Evolutionary conservation across 108 stramenopile genomes (phyloP).

Genomic region (Mediolabrus comicus): DNA sequence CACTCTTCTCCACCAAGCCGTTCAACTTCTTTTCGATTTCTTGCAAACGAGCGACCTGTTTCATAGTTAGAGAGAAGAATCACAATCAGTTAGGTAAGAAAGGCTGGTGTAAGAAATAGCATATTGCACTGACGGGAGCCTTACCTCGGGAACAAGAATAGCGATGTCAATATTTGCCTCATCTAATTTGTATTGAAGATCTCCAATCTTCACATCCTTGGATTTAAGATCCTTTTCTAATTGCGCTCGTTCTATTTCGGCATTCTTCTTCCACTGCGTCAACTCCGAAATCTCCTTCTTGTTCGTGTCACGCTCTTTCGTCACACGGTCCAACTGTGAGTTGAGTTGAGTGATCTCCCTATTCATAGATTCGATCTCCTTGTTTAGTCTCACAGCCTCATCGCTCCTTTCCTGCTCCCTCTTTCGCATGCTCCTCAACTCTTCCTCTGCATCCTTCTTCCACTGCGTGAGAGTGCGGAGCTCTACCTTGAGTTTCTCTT

Average conservation of each 20-base stretch:
- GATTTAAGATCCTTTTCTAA: constrained; percentile 12
- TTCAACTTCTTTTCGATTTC: constrained; percentile 27
- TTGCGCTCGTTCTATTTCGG: constrained; percentile 14
- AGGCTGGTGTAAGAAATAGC: not conserved
- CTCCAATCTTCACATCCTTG: constrained; percentile 23
- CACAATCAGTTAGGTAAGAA: not conserved
- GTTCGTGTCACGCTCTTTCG: constrained; percentile 18
- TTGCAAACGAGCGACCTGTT: constrained; percentile 35
- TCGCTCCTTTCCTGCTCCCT: constrained; percentile 16
- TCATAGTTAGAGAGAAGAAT: not conserved
- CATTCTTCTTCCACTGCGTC: constrained; percentile 33
- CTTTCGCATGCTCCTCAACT: constrained; percentile 7
- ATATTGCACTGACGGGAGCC: not conserved
- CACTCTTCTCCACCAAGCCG: constrained; percentile 16
- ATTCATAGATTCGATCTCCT: constrained; percentile 9
- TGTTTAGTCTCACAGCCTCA: constrained; percentile 18
- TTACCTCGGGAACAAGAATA: constrained; percentile 37
- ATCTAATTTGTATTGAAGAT: constrained; percentile 19
- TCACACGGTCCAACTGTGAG: constrained; percentile 18
- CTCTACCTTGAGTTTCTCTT: constrained; percentile 21
- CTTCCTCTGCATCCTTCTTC: constrained; percentile 27
- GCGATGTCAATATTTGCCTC: constrained; percentile 32
- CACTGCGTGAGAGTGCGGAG: constrained; percentile 18
- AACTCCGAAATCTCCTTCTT: constrained; percentile 23
- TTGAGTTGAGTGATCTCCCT: constrained; percentile 19